Percentiles rank a stretch among this genome's conserved stretches.
phyloP scores from a whole-genome alignment of 1,284 basidiomycete species.

The Trametes polyzona region DNA sequence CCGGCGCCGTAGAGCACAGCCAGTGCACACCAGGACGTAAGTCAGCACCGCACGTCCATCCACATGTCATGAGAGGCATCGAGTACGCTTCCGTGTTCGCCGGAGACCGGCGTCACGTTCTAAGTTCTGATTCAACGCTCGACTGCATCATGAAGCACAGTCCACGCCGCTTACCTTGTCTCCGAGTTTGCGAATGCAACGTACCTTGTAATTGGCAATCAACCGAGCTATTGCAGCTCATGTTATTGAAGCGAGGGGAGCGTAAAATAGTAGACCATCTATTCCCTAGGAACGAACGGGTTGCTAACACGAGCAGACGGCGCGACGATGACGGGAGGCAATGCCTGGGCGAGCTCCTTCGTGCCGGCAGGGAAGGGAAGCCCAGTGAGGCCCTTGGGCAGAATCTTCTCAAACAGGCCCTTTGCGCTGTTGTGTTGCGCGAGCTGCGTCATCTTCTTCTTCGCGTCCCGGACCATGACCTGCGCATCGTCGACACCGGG shows the following conservation, averaged over 20 bases:
- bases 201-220: neutral
- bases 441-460: conserved; percentile 76
- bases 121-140: no score
- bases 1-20: no score
- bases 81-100: no score
- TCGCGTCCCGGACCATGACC: conserved; percentile 77
- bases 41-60: no score
- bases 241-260: no score
- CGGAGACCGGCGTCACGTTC: no score
- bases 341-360: conserved; percentile 67
- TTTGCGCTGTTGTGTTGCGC: conserved; percentile 69
- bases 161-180: neutral
- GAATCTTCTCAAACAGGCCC: conserved; percentile 80
- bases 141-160: no score
- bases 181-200: neutral
- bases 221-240: no score
- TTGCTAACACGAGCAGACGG: conserved; percentile 70
- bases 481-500: conserved; percentile 80
- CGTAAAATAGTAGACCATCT: conserved; percentile 31
- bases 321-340: conserved; percentile 69
- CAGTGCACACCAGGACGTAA: no score
- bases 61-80: no score
- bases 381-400: conserved; percentile 82
- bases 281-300: conserved; percentile 78
- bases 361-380: conserved; percentile 95